phyloP scores from a whole-genome alignment of 2,329 filamentous ascomycete genomes.

The Seiridium cupressi region DNA sequence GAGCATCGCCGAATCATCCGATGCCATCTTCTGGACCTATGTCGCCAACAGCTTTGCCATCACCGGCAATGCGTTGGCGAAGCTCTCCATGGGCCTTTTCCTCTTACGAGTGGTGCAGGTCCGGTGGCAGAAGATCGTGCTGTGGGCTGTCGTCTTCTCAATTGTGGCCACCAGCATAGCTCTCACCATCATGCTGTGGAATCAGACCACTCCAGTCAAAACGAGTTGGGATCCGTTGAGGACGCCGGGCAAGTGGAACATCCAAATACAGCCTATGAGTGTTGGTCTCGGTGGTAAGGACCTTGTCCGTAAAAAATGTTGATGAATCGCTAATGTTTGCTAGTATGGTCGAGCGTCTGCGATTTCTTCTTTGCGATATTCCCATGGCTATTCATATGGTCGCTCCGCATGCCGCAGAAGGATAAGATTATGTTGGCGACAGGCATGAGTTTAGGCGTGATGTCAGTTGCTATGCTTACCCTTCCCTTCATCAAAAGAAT shows the following conservation, averaged over 20 bases:
- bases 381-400: slow-evolving; percentile 26
- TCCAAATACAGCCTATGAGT: slow-evolving; percentile 33
- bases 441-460: slow-evolving; percentile 25
- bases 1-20: slow-evolving; percentile 25
- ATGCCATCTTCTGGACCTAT: slow-evolving; percentile 37
- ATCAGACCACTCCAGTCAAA: slow-evolving; percentile 33
- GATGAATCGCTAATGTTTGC: neutral
- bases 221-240: slow-evolving; percentile 34
- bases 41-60: slow-evolving; percentile 36
- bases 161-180: slow-evolving; percentile 29
- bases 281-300: slow-evolving; percentile 32
- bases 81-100: slow-evolving; percentile 36
- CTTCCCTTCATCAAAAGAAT: neutral
- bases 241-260: slow-evolving; percentile 32
- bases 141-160: slow-evolving; percentile 30
- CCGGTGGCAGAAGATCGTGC: slow-evolving; percentile 29
- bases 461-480: slow-evolving; percentile 15
- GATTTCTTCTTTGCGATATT: slow-evolving; percentile 24
- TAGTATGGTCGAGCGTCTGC: slow-evolving; percentile 34
- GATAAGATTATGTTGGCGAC: slow-evolving; percentile 26
- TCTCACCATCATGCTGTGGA: slow-evolving; percentile 35
- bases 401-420: slow-evolving; percentile 21
- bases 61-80: slow-evolving; percentile 35
- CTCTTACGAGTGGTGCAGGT: slow-evolving; percentile 35
- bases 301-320: neutral